Base-by-base conservation (phyloP, 2,329 filamentous ascomycete species). In the Alternaria arbusti region DNA sequence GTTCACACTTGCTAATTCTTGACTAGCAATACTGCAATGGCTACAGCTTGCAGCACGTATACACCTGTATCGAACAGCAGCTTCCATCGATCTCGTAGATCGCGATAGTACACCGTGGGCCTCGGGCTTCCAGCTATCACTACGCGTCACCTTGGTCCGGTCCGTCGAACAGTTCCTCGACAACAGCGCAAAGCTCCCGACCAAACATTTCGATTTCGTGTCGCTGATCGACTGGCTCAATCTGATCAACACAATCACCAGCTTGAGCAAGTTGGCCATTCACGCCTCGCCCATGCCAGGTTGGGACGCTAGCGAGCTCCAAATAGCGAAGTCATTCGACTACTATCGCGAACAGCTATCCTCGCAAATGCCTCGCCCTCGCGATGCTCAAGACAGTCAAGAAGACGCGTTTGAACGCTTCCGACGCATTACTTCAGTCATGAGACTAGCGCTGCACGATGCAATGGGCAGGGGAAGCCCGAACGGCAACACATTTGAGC, bases 331-430 rank as follows among this genome's bases (percentile, higher is more conserved):
- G 44, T 76, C 70, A 11, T 78, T 79, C 36, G 76, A 77, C 5
- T 72, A 77, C 54, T 78, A 74, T 30, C 74, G 75, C 20, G 73
- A 77, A 45, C 72, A 76, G 30, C 65, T 79, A 23, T 73, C 67
- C 10, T 70, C 73, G 17, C 70, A 74, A 23, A 76, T 78, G 71
- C 77, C 77, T 23, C 74, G 67, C 4, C 64, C 68, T 9, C 72
- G 67, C 46, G 72, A 76, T 52, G 47, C 62, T 23, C 65, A 70
- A 7, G 70, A 74, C 5, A 69, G 54, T 20, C 65, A 50, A 22
- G 76, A 79, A 54, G 72, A 78, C 57, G 63, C 75, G 1, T 79
- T 78, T 44, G 76, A 75, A 23, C 70, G 77, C 8, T 79, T 78
- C 47, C 68, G 76, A n/a, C 74, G 76, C 26, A 74, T 76, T 47